Percentiles rank a stretch among this genome's conserved stretches.
phyloP scores from a whole-genome alignment of 192 early-diverging fungal genomes.

The Gonapodya sp. region DNA sequence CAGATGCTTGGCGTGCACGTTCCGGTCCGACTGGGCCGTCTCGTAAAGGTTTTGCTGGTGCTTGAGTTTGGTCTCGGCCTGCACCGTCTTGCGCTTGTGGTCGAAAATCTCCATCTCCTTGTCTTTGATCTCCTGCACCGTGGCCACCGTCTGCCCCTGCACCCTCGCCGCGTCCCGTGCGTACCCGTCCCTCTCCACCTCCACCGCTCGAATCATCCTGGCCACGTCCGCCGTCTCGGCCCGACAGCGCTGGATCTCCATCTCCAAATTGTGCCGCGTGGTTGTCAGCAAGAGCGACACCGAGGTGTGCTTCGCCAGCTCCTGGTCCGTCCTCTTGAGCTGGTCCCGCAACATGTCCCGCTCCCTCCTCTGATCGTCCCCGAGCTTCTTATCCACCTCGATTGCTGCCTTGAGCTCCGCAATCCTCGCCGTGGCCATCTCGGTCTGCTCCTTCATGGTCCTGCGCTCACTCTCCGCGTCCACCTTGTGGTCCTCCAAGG shows the following conservation, averaged over 20 bases:
- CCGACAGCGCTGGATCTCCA: constrained; percentile 14
- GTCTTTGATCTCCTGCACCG: constrained; percentile 38
- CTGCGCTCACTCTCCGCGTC: constrained; percentile 42
- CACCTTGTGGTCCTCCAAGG: constrained; percentile 40
- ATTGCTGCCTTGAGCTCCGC: constrained; percentile 28
- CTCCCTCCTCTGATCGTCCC: constrained; percentile 44
- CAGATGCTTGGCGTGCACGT: constrained; percentile 49
- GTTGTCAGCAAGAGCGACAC: constrained; percentile 32
- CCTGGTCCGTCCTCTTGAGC: constrained; percentile 27
- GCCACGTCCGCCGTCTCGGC: constrained; percentile 23
- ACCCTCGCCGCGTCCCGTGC: constrained; percentile 26
- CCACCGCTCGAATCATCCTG: constrained; percentile 23
- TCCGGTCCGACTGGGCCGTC: constrained; percentile 50
- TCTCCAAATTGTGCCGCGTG: constrained; percentile 41
- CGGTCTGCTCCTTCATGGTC: constrained; percentile 28
- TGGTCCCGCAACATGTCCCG: constrained; percentile 35
- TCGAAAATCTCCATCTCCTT: constrained; percentile 50
- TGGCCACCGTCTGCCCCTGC: constrained; percentile 27
- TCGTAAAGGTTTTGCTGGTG: constrained; percentile 61
- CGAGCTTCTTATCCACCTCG: constrained; percentile 33
- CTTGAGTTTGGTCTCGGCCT: constrained; percentile 54
- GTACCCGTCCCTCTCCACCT: constrained; percentile 33
- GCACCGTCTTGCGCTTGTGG: constrained; percentile 41
- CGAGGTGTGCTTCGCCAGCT: constrained; percentile 20
- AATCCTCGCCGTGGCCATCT: constrained; percentile 23